phyloP scores from a whole-genome alignment of 495 filamentous ascomycete genomes.

The Annulohypoxylon moriforme region DNA sequence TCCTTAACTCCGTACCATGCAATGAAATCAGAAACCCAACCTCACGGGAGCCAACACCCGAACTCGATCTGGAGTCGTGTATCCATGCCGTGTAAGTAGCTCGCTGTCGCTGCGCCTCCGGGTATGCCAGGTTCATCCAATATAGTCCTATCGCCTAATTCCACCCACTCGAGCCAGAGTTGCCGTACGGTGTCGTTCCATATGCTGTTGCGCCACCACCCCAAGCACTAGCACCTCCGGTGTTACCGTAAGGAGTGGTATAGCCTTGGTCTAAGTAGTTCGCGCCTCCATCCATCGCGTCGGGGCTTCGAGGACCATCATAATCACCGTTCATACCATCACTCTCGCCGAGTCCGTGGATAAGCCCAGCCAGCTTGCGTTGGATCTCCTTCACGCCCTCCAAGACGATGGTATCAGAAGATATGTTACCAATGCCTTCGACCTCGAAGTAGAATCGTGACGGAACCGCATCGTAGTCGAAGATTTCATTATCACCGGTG shows the following conservation, averaged over 20 bases:
- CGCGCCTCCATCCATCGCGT: slow-evolving; percentile 63
- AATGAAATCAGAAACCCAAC: slow-evolving; percentile 14
- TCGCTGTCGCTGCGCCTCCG: background rate
- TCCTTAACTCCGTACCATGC: slow-evolving; percentile 41
- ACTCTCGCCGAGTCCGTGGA: slow-evolving; percentile 73
- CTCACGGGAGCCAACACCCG: background rate
- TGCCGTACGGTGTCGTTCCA: slow-evolving; percentile 72
- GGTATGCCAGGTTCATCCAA: background rate
- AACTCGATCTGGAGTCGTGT: slow-evolving; percentile 10
- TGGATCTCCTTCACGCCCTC: slow-evolving; percentile 91
- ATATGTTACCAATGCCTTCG: slow-evolving; percentile 86
- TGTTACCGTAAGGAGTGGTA: slow-evolving; percentile 78
- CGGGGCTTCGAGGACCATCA: slow-evolving; percentile 70
- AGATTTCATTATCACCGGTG: slow-evolving; percentile 80
- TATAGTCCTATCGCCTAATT: slow-evolving; percentile 2
- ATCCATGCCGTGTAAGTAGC: slow-evolving; percentile 32
- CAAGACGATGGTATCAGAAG: slow-evolving; percentile 86
- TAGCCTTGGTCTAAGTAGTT: slow-evolving; percentile 72
- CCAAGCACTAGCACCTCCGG: slow-evolving; percentile 71
- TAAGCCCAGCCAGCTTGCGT: slow-evolving; percentile 86
- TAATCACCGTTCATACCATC: slow-evolving; percentile 67
- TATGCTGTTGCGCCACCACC: slow-evolving; percentile 72
- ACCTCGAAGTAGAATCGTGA: slow-evolving; percentile 91
- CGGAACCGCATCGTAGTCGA: slow-evolving; percentile 90
- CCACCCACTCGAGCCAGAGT: slow-evolving; percentile 46